These are phyloP conservation scores for Neurospora sp. DNA, from an alignment of 495 filamentous ascomycete genomes.

Conservation along the genomic window DNA sequence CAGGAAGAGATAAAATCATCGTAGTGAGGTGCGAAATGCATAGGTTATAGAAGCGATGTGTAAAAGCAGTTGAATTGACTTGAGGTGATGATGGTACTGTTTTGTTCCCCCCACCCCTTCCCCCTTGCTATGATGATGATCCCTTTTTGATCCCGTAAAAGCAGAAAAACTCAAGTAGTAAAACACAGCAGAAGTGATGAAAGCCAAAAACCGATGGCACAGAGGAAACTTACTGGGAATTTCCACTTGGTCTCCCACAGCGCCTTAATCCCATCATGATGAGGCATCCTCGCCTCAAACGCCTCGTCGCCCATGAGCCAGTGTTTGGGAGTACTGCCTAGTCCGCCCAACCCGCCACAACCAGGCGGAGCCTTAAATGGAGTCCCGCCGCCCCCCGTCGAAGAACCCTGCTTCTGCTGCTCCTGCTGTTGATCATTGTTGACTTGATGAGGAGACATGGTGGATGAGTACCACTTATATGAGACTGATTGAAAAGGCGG, in stretches of 20 bases:
- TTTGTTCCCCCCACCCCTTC: background rate
- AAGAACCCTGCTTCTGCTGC: background rate
- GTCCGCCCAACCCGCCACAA: background rate
- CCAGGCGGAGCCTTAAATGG: background rate
- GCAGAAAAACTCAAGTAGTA: background rate
- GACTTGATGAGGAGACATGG: conserved; percentile 17
- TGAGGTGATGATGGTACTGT: background rate
- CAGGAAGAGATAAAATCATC: background rate
- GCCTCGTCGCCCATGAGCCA: conserved; percentile 32
- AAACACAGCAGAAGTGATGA: background rate
- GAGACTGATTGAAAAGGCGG: background rate
- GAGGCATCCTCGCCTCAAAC: conserved; percentile 37
- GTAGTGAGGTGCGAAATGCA: background rate
- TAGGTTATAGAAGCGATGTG: too few relatives aligned
- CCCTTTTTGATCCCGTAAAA: background rate
- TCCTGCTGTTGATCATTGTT: background rate
- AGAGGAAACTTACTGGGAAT: conserved; percentile 41
- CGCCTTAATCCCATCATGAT: conserved; percentile 61
- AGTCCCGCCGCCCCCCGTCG: background rate
- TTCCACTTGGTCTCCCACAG: conserved; percentile 80
- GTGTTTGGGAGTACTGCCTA: conserved; percentile 1
- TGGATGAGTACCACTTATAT: background rate
- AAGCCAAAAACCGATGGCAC: background rate
- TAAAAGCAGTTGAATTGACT: background rate
- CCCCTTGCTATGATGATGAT: background rate